These are phyloP conservation scores for Tillandsia leiboldiana DNA, from an alignment of 176 grass and related monocot species.

Conservation along the genomic window DNA sequence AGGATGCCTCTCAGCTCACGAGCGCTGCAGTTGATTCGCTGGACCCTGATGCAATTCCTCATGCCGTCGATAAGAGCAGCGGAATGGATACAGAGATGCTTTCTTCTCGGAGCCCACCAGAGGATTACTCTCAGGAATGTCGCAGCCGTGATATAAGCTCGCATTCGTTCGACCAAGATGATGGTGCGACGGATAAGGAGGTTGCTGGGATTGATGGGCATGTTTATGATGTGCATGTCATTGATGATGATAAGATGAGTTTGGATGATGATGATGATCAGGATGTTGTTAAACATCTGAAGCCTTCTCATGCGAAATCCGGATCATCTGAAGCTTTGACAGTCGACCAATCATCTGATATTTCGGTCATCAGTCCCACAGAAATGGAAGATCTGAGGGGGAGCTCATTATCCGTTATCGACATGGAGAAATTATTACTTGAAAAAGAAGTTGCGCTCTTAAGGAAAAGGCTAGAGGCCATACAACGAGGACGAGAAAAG, in stretches of 20 bases:
- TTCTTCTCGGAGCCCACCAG: too few species aligned
- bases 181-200: background rate
- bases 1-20: too few species aligned
- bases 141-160: background rate
- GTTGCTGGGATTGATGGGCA: slow-evolving; percentile 34
- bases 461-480: slow-evolving; percentile 56
- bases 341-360: background rate
- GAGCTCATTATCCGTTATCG: slow-evolving; percentile 16
- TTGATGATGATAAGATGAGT: slow-evolving; percentile 40
- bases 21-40: too few species aligned
- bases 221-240: slow-evolving; percentile 75
- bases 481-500: slow-evolving; percentile 67
- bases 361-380: too few species aligned
- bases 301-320: background rate
- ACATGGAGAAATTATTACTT: slow-evolving; percentile 35
- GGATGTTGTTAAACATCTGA: slow-evolving; percentile 13
- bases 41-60: too few species aligned
- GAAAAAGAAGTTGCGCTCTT: slow-evolving; percentile 65
- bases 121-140: too few species aligned
- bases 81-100: too few species aligned
- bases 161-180: background rate
- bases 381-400: too few species aligned
- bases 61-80: too few species aligned
- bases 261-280: slow-evolving; percentile 14
- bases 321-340: background rate